A percentile compares a stretch with the other conserved stretches of the same genome.
Conservation (phyloP, 2,329 filamentous ascomycete genomes). For the Spiromastix sp. region DNA sequence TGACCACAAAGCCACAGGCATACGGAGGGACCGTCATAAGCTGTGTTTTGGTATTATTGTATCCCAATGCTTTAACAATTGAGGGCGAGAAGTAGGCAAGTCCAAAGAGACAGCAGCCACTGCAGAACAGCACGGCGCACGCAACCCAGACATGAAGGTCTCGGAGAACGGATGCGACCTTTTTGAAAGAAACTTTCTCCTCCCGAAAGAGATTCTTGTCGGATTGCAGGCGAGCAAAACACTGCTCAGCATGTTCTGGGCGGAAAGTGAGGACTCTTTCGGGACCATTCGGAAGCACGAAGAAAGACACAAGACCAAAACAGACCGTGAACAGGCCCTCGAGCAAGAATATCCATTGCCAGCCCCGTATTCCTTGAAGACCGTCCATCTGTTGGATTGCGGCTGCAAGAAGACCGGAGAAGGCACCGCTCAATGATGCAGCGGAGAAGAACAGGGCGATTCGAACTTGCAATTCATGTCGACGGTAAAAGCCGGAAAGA, state of each 20-base stretch:
- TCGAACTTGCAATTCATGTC: slow-evolving; percentile 3
- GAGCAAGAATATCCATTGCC: slow-evolving; percentile 41
- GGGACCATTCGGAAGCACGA: slow-evolving; percentile 34
- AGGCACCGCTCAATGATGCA: slow-evolving; percentile 22
- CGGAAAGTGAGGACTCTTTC: slow-evolving; percentile 32
- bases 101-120: slow-evolving; percentile 22
- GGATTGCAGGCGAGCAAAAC: slow-evolving; percentile 24
- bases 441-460: slow-evolving; percentile 6
- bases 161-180: slow-evolving; percentile 31
- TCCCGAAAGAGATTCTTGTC: slow-evolving; percentile 16
- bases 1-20: slow-evolving; percentile 6
- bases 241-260: slow-evolving; percentile 26
- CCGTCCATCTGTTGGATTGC: slow-evolving; percentile 35
- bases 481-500: slow-evolving; percentile 6
- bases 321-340: slow-evolving; percentile 36
- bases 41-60: slow-evolving; percentile 27
- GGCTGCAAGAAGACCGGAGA: slow-evolving; percentile 38
- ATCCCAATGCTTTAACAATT: slow-evolving; percentile 31
- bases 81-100: slow-evolving; percentile 29
- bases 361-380: slow-evolving; percentile 27
- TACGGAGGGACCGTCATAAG: slow-evolving; percentile 28
- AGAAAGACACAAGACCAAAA: slow-evolving; percentile 31
- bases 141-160: slow-evolving; percentile 18
- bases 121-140: slow-evolving; percentile 10
- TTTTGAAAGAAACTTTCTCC: slow-evolving; percentile 7